These are phyloP conservation scores for Rossbeevera mucosa DNA, from an alignment of 768 basidiomycete species.

Conservation along the genomic window DNA sequence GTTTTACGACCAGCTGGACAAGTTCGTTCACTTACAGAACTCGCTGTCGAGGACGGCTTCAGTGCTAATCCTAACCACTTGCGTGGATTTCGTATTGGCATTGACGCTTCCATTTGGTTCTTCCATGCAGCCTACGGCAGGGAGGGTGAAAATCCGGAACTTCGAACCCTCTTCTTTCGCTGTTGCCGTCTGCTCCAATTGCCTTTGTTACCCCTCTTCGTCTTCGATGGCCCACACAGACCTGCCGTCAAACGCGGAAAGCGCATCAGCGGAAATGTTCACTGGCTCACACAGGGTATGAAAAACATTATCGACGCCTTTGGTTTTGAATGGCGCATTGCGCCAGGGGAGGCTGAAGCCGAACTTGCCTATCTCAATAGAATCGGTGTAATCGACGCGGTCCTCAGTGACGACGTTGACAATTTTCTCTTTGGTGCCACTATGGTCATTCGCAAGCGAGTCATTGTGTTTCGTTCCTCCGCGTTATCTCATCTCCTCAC, in stretches of 20 bases:
- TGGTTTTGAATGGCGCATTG: constrained; percentile 76
- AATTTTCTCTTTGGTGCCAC: constrained; percentile 86
- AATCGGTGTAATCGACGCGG: constrained; percentile 78
- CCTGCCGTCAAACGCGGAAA: constrained; percentile 79
- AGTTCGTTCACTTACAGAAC: constrained; percentile 68
- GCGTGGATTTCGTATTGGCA: constrained; percentile 78
- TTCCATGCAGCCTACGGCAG: constrained; percentile 65
- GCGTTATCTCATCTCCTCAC: constrained; percentile 6
- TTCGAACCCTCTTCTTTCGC: constrained; percentile 81
- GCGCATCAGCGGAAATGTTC: constrained; percentile 54
- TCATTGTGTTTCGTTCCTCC: not conserved
- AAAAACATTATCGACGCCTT: constrained; percentile 75
- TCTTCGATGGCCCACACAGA: constrained; percentile 86
- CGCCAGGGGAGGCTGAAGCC: constrained; percentile 93
- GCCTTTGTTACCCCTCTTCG: constrained; percentile 84
- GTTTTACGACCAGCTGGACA: constrained; percentile 68
- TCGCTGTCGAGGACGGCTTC: constrained; percentile 74
- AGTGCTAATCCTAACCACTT: constrained; percentile 55
- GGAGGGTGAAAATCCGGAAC: constrained; percentile 84
- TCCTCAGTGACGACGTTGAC: constrained; percentile 92
- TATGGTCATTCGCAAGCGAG: constrained; percentile 80
- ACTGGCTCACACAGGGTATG: constrained; percentile 71
- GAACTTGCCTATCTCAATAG: constrained; percentile 85
- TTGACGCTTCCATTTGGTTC: constrained; percentile 82
- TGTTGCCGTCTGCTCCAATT: constrained; percentile 72